Percentiles rank a stretch among this genome's conserved stretches.
These are phyloP conservation scores for Colletotrichum lupini DNA, from an alignment of 2,329 filamentous ascomycete species.

Conservation along the genomic window DNA sequence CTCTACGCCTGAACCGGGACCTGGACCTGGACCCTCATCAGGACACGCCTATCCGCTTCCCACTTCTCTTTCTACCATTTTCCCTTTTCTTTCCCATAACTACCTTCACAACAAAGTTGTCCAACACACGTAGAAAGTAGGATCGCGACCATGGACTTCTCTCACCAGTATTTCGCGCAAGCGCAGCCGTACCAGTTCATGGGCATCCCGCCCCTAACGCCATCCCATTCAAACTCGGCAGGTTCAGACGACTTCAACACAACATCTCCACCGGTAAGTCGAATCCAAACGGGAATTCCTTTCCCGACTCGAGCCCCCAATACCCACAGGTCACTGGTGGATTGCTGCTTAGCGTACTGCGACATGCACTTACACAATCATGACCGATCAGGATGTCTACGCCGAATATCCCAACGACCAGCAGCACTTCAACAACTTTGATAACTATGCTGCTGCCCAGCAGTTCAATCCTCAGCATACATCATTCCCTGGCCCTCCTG, in stretches of 20 bases:
- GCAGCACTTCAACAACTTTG: conserved; percentile 62
- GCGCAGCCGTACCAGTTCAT: conserved; percentile 66
- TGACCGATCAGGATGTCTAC: conserved; percentile 59
- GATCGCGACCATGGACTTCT: conserved; percentile 61
- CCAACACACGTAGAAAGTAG: conserved; percentile 5
- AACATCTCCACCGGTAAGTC: conserved; percentile 66
- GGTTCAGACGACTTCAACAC: conserved; percentile 65
- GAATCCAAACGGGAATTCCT: conserved; percentile 19
- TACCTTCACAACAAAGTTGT: conserved; percentile 1
- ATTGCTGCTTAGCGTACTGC: conserved; percentile 45
- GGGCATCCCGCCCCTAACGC: conserved; percentile 64
- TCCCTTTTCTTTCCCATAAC: not conserved
- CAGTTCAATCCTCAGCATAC: conserved; percentile 41
- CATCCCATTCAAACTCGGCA: conserved; percentile 65
- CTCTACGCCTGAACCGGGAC: conserved; percentile 7
- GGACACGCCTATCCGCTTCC: conserved; percentile 29
- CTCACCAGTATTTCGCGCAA: conserved; percentile 60
- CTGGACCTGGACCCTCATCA: conserved; percentile 30
- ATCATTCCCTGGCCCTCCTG: conserved; percentile 60
- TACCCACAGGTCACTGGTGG: conserved; percentile 41
- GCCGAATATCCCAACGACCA: conserved; percentile 58
- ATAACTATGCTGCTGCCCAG: conserved; percentile 50
- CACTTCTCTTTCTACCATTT: not conserved
- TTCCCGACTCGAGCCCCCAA: conserved; percentile 37
- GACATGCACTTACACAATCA: conserved; percentile 44